phyloP scores from a whole-genome alignment of 495 filamentous ascomycete species.

The Massariosphaeria phaeospora region DNA sequence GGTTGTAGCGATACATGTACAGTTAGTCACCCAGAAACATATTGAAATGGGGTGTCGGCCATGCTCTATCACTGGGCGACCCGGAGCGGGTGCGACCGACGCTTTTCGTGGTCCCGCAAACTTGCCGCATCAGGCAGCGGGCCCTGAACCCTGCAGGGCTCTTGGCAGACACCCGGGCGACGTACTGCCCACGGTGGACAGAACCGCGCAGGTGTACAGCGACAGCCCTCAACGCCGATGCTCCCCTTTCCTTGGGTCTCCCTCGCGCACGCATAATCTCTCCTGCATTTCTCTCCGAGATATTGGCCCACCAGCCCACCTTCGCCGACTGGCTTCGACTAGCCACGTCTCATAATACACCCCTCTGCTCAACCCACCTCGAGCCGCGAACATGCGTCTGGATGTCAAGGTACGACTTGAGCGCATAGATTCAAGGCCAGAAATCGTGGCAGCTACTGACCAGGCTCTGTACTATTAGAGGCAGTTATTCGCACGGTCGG shows the following conservation, averaged over 20 bases:
- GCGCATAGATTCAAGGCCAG: too few species aligned
- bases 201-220: too few species aligned
- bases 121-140: conserved; percentile 3
- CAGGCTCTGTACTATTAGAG: conserved; percentile 20
- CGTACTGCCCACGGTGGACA: too few species aligned
- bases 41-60: too few species aligned
- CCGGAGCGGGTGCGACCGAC: too few species aligned
- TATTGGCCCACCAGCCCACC: neutral
- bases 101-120: neutral
- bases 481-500: conserved; percentile 36
- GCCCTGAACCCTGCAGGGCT: conserved; percentile 9
- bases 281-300: too few species aligned
- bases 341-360: conserved; percentile 31
- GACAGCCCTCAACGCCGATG: too few species aligned
- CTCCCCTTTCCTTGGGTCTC: neutral
- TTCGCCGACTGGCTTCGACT: conserved; percentile 25
- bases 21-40: too few species aligned
- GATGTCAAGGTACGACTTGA: conserved; percentile 33
- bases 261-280: too few species aligned
- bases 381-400: conserved; percentile 31
- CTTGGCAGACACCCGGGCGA: too few species aligned
- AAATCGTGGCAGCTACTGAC: conserved; percentile 6
- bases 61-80: too few species aligned
- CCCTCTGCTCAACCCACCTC: conserved; percentile 11
- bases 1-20: too few species aligned